Base-by-base conservation (phyloP, 805 yeast species). In the Starmerella sirachaensis region DNA sequence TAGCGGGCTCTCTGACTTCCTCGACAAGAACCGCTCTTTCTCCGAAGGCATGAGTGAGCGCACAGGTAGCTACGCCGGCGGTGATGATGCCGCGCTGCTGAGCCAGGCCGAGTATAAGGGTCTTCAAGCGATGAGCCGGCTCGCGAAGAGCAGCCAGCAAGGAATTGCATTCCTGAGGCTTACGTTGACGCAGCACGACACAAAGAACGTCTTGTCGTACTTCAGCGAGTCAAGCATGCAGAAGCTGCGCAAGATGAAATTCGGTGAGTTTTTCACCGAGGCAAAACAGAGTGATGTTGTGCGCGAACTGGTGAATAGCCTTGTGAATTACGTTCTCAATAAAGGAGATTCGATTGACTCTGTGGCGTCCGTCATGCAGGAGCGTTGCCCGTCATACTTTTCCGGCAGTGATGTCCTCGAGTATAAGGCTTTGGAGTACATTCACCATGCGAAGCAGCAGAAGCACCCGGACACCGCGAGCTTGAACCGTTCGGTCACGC, bases 301-400 rank as follows among this genome's bases (percentile, higher is more conserved):
- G 19, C 82, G 83, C 56, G 97, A 88, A 50, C 73, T 93, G 25
- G 69, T 91, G 31, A 78, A 93, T 2, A 80, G 94, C 1, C 75
- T 91, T 25, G 85, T 91, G 45, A 86, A 86, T 59, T 79, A 79
- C 56, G 83, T 81, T 48, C 85, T 91, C 40, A 68, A 82, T 26
- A 74, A 81, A 47, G 97, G 98, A n/a, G 88, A 83, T 4, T 80
- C 94, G 0, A 88, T 91, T 31, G 97, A 88, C 55, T 66, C 78
- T 40, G 82, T 88, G 35, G 93, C 96, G 1, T 75, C 77, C 24
- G 75, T 86, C 1, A 63, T 91, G 35, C 94, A 91, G 59, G 93
- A 83, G 38, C 76, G 88, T 42, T 91, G 98, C 64, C 93, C 94
- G 1, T 76, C 94, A 0, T 91, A 85, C 59, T 91, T 97, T 54